Percentiles rank a stretch among this genome's conserved stretches.
phyloP scores from a whole-genome alignment of 1,284 basidiomycete genomes.

The Cryptococcus sp. region DNA sequence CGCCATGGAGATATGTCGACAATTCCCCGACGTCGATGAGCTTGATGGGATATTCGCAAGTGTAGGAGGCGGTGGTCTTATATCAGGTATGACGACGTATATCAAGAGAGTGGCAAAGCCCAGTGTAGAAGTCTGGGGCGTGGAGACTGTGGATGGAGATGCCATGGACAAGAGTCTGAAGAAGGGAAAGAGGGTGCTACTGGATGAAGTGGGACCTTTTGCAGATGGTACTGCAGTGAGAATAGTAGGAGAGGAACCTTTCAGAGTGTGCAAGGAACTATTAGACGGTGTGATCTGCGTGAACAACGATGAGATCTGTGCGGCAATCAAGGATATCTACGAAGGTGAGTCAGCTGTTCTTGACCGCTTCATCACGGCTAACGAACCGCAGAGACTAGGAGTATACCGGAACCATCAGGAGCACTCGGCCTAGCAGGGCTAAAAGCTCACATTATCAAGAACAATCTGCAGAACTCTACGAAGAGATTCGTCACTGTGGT shows the following conservation, averaged over 20 bases:
- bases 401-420: slow-evolving; percentile 94
- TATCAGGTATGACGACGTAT: slow-evolving; percentile 85
- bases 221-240: slow-evolving; percentile 99
- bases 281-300: slow-evolving; percentile 83
- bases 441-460: slow-evolving; percentile 79
- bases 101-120: slow-evolving; percentile 90
- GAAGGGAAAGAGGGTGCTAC: slow-evolving; percentile 71
- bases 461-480: slow-evolving; percentile 72
- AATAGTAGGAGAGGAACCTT: slow-evolving; percentile 90
- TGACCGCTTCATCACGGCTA: background rate
- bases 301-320: slow-evolving; percentile 95
- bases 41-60: slow-evolving; percentile 85
- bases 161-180: slow-evolving; percentile 79
- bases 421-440: slow-evolving; percentile 88
- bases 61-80: slow-evolving; percentile 87
- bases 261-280: slow-evolving; percentile 80
- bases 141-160: slow-evolving; percentile 94
- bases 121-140: slow-evolving; percentile 75
- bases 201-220: slow-evolving; percentile 92
- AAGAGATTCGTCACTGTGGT: slow-evolving; percentile 88
- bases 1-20: slow-evolving; percentile 89
- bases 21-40: slow-evolving; percentile 65
- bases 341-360: slow-evolving; percentile 62
- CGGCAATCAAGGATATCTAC: slow-evolving; percentile 98
- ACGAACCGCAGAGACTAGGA: slow-evolving; percentile 71